These are phyloP conservation scores for Cercospora canescens DNA, from an alignment of 2,329 filamentous ascomycete species.

Conservation along the genomic window DNA sequence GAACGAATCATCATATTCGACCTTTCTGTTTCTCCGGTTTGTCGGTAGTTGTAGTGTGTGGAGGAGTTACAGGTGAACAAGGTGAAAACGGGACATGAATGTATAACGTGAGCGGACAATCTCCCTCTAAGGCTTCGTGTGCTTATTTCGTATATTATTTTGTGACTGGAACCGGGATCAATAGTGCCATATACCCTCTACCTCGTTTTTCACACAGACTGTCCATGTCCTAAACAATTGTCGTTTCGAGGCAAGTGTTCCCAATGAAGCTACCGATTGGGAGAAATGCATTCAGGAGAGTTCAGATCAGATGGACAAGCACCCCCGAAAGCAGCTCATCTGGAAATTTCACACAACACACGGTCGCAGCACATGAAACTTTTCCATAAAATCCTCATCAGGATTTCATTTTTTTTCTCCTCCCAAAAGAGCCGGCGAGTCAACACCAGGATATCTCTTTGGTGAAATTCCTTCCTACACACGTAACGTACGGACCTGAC, in stretches of 20 bases:
- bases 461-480: neutral
- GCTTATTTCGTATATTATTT: neutral
- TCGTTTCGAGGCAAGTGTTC: too few relatives aligned
- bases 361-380: too few relatives aligned
- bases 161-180: too few relatives aligned
- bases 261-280: too few relatives aligned
- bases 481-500: neutral
- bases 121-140: neutral
- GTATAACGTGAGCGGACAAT: neutral
- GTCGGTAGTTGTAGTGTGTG: neutral
- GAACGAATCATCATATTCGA: neutral
- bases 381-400: neutral
- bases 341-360: too few relatives aligned
- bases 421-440: neutral
- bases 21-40: neutral
- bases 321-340: too few relatives aligned
- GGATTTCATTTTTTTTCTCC: neutral
- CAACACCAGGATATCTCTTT: neutral
- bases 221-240: too few relatives aligned
- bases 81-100: neutral
- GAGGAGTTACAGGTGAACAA: neutral
- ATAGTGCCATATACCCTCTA: too few relatives aligned
- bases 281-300: too few relatives aligned
- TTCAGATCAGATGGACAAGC: too few relatives aligned
- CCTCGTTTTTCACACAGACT: too few relatives aligned